A percentile compares a stretch with the other conserved stretches of the same genome.
Conservation (phyloP, 345 rosid species). For the Carallia brachiata region DNA sequence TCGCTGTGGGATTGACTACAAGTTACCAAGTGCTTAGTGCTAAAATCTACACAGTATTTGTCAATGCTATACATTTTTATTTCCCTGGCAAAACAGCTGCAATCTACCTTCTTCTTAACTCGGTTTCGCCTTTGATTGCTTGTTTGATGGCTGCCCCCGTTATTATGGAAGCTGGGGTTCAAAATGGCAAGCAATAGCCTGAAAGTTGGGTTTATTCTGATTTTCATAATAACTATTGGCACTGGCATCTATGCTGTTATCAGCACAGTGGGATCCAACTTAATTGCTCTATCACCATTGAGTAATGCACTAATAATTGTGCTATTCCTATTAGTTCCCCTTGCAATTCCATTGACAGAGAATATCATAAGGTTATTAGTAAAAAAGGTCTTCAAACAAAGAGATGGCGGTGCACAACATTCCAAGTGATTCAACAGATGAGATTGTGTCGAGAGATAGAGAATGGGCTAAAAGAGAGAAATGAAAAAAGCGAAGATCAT, state of each 20-base stretch:
- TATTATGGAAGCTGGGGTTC: constrained; percentile 21
- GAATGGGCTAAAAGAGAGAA: neutral
- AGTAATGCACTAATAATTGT: neutral
- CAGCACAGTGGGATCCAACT: neutral
- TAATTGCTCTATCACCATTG: neutral
- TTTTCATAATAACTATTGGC: neutral
- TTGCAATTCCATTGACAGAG: neutral
- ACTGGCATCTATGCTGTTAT: neutral
- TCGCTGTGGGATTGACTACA: constrained; percentile 62
- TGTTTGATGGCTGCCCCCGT: constrained; percentile 42
- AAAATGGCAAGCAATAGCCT: neutral
- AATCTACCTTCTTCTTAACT: constrained; percentile 58
- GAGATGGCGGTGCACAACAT: neutral
- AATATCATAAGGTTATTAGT: neutral
- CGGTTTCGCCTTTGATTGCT: constrained; percentile 46
- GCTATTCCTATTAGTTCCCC: neutral
- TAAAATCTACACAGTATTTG: constrained; percentile 63
- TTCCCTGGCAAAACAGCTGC: constrained; percentile 36
- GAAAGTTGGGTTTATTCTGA: neutral
- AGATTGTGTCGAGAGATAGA: neutral
- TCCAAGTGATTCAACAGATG: neutral
- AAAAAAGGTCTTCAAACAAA: neutral
- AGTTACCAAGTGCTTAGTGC: constrained; percentile 80
- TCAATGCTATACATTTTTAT: constrained; percentile 34
- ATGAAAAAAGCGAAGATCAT: constrained; percentile 1